Evolutionary conservation across 148 eudicot species (phyloP).

Genomic region (Hydrangea macrophylla): DNA sequence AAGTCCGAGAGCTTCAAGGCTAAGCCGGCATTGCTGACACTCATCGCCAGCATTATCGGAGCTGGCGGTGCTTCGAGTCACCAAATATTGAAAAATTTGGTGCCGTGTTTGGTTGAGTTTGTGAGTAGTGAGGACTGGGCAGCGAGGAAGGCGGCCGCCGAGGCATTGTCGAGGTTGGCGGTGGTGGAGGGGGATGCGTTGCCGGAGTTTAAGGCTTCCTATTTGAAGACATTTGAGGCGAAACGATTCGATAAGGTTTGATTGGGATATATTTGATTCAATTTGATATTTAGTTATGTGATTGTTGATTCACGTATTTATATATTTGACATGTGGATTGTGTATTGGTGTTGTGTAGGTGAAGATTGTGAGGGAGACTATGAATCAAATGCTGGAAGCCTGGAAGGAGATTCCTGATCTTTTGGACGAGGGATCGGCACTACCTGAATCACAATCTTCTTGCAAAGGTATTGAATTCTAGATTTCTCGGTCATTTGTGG

Average conservation of each 20-base stretch:
- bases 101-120: conserved; percentile 51
- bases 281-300: neutral
- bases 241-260: conserved; percentile 75
- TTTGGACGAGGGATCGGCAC: conserved; percentile 51
- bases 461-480: conserved; percentile 51
- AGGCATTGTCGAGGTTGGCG: conserved; percentile 64
- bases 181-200: conserved; percentile 49
- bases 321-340: conserved; percentile 9
- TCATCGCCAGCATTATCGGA: conserved; percentile 56
- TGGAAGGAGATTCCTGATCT: conserved; percentile 89
- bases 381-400: conserved; percentile 64
- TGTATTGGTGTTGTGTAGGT: conserved; percentile 43
- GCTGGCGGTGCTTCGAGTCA: conserved; percentile 43
- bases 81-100: conserved; percentile 49
- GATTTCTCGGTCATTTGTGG: neutral
- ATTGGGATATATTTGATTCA: conserved; percentile 4
- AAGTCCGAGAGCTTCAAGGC: conserved; percentile 66
- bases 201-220: conserved; percentile 49
- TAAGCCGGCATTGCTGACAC: conserved; percentile 51
- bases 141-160: conserved; percentile 78
- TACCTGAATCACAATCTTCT: conserved; percentile 45
- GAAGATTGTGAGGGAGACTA: conserved; percentile 88
- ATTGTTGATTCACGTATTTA: neutral
- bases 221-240: conserved; percentile 76
- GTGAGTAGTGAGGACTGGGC: conserved; percentile 83